A percentile compares a stretch with the other conserved stretches of the same genome.
Conservation (phyloP, 495 filamentous ascomycete species). For the Corynascus novoguineensis region DNA sequence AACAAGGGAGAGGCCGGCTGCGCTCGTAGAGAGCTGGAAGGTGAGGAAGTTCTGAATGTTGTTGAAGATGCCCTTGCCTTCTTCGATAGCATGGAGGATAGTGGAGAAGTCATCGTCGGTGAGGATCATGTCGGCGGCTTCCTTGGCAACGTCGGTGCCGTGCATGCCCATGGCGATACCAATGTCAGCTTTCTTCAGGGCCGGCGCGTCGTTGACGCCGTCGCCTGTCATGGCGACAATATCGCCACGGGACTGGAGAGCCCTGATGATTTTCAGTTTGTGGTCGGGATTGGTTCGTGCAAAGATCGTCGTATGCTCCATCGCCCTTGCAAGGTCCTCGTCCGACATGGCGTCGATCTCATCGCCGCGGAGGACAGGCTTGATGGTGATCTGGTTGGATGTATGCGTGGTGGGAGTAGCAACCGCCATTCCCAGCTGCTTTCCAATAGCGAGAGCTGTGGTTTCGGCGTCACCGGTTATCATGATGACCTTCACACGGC, state of each 20-base stretch:
- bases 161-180: slow-evolving; percentile 94
- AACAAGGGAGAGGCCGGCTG: slow-evolving; percentile 86
- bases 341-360: slow-evolving; percentile 89
- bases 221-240: slow-evolving; percentile 99
- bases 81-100: slow-evolving; percentile 91
- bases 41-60: slow-evolving; percentile 99
- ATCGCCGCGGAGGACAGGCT: slow-evolving; percentile 76
- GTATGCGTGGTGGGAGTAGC: slow-evolving; percentile 42
- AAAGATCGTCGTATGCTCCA: slow-evolving; percentile 85
- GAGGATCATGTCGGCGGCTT: slow-evolving; percentile 98
- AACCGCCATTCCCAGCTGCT: slow-evolving; percentile 84
- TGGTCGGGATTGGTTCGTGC: slow-evolving; percentile 95
- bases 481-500: slow-evolving; percentile 95
- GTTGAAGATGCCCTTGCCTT: slow-evolving; percentile 98
- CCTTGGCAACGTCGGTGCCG: slow-evolving; percentile 96
- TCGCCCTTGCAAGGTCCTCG: slow-evolving; percentile 71
- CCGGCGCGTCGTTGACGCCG: slow-evolving; percentile 95
- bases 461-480: slow-evolving; percentile 95
- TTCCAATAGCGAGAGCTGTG: slow-evolving; percentile 88
- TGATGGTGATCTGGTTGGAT: slow-evolving; percentile 44
- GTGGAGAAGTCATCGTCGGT: slow-evolving; percentile 98
- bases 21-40: slow-evolving; percentile 95
- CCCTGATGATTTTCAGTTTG: slow-evolving; percentile 92
- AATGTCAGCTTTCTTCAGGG: slow-evolving; percentile 95
- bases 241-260: slow-evolving; percentile 87